Base-by-base conservation (phyloP, 495 filamentous ascomycete genomes). In the Cercophora sp. region DNA sequence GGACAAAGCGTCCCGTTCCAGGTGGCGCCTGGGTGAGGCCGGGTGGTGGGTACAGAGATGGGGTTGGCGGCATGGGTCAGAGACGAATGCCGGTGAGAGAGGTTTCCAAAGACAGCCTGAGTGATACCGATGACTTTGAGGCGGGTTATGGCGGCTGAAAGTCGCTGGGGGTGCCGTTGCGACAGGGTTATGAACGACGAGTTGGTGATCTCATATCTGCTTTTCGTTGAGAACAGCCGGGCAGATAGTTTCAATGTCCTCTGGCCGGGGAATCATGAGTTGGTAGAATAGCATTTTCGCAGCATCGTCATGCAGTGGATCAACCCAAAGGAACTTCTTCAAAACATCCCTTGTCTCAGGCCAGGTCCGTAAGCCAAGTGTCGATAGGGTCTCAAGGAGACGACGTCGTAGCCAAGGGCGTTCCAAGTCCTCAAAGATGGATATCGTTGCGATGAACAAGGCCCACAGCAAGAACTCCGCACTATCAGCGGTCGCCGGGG, bases 311-410 rank as follows among this genome's bases (percentile, higher is more conserved):
- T 48, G 46, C 1, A 48, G 29, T 20, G 13, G 11, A 32, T 57
- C 55, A 13, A 57, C 37, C 55, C 55, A 57, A 5, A 57, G 18
- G 11, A 57, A 57, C 18, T 24, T 34, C n/a, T 49, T 57, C 11
- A 57, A n/a, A 16, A 49, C 37, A 4, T 1, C 15, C 37, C 44
- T 54, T 8, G 36, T 29, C 36, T 57, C 49, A 0, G 9, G 25
- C 55, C 55, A 57, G 2, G 22, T 42, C 13, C 25, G 26, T 23
- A 57, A 8, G 2, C 31, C 55, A 2, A 57, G 31, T 16, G 19
- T 34, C 0, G 22, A 9, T 20, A 49, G 11, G 0, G 23, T 19
- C 13, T 23, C 46, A 18, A 36, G 10, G 13, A 34, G 11, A 25
- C 32, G 4, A 5, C 8, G 29, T 11, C 20, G 8, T 18, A 53